These are phyloP conservation scores for Alternaria longipes DNA, from an alignment of 2,329 filamentous ascomycete species.

Conservation along the genomic window DNA sequence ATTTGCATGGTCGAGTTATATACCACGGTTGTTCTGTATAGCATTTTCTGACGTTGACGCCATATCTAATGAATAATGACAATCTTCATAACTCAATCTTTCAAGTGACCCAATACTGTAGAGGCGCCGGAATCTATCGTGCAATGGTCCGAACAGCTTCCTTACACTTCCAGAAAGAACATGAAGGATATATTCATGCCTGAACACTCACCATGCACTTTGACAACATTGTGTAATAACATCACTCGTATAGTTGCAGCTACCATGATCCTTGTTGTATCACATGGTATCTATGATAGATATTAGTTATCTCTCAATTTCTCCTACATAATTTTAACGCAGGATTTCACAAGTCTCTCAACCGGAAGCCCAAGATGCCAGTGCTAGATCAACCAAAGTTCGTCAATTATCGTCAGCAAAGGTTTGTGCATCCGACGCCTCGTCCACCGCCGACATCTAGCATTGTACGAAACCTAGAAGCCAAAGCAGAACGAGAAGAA, in stretches of 20 bases:
- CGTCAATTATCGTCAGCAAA: constrained; percentile 1
- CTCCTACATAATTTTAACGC: background rate
- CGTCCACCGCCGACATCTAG: background rate
- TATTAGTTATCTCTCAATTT: background rate
- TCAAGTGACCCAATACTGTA: background rate
- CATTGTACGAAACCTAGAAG: background rate
- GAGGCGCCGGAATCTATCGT: background rate
- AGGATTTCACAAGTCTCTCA: background rate
- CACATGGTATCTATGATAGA: background rate
- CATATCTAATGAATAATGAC: constrained; percentile 4
- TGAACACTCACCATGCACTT: background rate
- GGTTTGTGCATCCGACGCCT: background rate
- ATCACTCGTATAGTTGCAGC: background rate
- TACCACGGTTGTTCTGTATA: background rate
- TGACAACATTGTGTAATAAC: background rate
- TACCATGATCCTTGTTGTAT: background rate
- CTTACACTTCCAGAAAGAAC: background rate
- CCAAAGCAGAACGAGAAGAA: background rate
- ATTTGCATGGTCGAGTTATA: constrained; percentile 5
- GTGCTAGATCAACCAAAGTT: background rate
- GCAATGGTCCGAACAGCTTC: background rate
- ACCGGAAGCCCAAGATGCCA: background rate
- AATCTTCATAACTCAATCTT: background rate
- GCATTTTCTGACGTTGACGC: constrained; percentile 4
- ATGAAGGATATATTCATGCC: background rate